Percentiles rank a stretch among this genome's conserved stretches.
phyloP scores from a whole-genome alignment of 345 rosid species.

The Toxicodendron radicans region DNA sequence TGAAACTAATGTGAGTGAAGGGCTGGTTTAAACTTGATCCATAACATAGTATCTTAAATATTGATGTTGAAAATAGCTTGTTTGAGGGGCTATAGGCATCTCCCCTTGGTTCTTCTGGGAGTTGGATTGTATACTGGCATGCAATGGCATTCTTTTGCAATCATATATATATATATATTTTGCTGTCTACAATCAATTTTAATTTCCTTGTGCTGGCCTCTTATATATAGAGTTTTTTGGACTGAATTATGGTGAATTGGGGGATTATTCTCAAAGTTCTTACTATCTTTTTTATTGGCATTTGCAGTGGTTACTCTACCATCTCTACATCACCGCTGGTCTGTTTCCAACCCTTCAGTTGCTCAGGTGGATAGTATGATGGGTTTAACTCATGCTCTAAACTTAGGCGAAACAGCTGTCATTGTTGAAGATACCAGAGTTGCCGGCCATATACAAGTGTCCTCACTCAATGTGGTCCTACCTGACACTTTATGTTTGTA shows the following conservation, averaged over 20 bases:
- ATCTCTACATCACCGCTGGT: slow-evolving; percentile 80
- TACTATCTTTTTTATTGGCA: slow-evolving; percentile 23
- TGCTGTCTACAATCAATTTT: slow-evolving; percentile 8
- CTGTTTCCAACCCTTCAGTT: slow-evolving; percentile 63
- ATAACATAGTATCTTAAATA: background rate
- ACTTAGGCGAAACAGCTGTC: slow-evolving; percentile 70
- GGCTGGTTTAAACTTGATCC: background rate
- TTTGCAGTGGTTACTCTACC: slow-evolving; percentile 79
- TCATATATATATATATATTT: background rate
- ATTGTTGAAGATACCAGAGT: slow-evolving; percentile 88
- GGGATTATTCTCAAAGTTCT: slow-evolving; percentile 20
- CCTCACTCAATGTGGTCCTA: slow-evolving; percentile 76
- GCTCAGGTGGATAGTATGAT: slow-evolving; percentile 62
- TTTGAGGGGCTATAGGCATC: too few species aligned
- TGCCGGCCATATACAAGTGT: slow-evolving; percentile 80
- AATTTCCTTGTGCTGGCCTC: too few species aligned
- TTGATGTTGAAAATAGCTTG: too few species aligned
- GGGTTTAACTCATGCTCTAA: slow-evolving; percentile 60
- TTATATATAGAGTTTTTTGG: background rate
- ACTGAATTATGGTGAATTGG: slow-evolving; percentile 9
- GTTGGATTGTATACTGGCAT: too few species aligned
- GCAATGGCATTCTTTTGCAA: too few species aligned
- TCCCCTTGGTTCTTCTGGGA: too few species aligned
- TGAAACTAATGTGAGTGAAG: background rate
- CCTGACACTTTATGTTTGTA: slow-evolving; percentile 66